A percentile compares a stretch with the other conserved stretches of the same genome.
phyloP scores from a whole-genome alignment of 2,329 filamentous ascomycete genomes.

The Diaporthe batatas region DNA sequence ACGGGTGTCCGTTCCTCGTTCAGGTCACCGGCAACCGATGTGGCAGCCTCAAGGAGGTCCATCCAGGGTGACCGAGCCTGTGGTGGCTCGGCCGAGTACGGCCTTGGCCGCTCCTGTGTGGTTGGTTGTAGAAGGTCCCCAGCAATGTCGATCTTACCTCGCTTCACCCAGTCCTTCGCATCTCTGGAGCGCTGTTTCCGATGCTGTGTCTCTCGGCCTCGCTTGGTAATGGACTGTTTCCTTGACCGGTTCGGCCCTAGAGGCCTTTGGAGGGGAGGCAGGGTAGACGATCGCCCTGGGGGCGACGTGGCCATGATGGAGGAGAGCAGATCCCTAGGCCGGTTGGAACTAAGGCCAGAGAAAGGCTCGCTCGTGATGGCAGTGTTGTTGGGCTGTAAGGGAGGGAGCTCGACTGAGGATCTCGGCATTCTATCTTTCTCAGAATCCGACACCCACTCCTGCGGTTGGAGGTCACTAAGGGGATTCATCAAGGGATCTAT shows the following conservation, averaged over 20 bases:
- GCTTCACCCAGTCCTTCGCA: conserved; percentile 75
- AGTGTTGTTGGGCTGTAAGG: conserved; percentile 69
- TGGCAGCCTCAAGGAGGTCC: conserved; percentile 92
- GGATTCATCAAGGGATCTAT: conserved; percentile 25
- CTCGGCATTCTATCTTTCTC: conserved; percentile 75
- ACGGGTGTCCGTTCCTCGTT: conserved; percentile 93
- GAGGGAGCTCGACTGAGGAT: conserved; percentile 79
- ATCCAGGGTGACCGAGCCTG: conserved; percentile 89
- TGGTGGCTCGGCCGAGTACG: conserved; percentile 86
- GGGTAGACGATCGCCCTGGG: conserved; percentile 86
- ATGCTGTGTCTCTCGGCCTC: conserved; percentile 80
- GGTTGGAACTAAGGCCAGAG: conserved; percentile 70
- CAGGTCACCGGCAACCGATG: conserved; percentile 85
- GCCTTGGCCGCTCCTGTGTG: conserved; percentile 81
- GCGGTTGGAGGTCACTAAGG: conserved; percentile 40
- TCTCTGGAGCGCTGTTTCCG: conserved; percentile 81
- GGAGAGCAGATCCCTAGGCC: conserved; percentile 81
- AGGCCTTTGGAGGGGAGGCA: conserved; percentile 84
- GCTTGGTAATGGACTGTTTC: conserved; percentile 89
- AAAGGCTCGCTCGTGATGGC: conserved; percentile 82
- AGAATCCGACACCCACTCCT: conserved; percentile 81
- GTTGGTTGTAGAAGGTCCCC: conserved; percentile 72
- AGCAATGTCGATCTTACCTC: conserved; percentile 65
- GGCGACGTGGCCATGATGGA: conserved; percentile 87
- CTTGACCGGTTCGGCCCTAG: conserved; percentile 79